Evolutionary conservation across 1,139 yeast species (phyloP), one percentile per base, ranked within the genome.

Genomic region (Waltiozyma sp.): DNA sequence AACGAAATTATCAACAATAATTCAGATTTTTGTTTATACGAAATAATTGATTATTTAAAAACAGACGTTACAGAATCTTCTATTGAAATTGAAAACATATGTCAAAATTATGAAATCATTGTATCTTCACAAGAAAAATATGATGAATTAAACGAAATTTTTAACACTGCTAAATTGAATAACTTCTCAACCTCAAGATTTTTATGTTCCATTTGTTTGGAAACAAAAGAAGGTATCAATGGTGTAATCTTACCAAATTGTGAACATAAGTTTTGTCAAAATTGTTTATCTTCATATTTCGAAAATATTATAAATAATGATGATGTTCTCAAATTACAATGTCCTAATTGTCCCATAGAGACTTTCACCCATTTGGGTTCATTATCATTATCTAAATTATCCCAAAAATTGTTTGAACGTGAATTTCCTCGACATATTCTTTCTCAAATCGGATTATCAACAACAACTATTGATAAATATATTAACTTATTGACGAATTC

Each of bases 201-300:
- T 51, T 53, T 62, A 2, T 81, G 88, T 55, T 75, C 72, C 18
- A 78, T 80, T 2, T 80, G 88, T 51, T 79, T 77, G 52, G 69
- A 65, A 34, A 68, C 64, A 37, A 62, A 62, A 43, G 73, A 72
- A 48, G 88, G 89, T 2, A 41, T 43, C 1, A 48, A 55, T 2
- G 70, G 77, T 54, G 64, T 69, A 8, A 49, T 59, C 45, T 63
- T 80, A 40, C 66, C 65, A 0, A 55, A 58, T 1, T 77, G 84
- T 51, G 60, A 60, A 3, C 87, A 80, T 53, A 63, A 65, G 1
- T 74, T 77, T 47, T 80, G 88, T 53, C 65, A 64, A 37, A 45
- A 47, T 1, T 80, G 88, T 51, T 58, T 78, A 3, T 47, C 46
- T 14, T 72, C 66, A 10, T 80, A 72, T 52, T 75, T 72, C 48